phyloP scores from a whole-genome alignment of 148 eudicot species.

The Polygonum aviculare region DNA sequence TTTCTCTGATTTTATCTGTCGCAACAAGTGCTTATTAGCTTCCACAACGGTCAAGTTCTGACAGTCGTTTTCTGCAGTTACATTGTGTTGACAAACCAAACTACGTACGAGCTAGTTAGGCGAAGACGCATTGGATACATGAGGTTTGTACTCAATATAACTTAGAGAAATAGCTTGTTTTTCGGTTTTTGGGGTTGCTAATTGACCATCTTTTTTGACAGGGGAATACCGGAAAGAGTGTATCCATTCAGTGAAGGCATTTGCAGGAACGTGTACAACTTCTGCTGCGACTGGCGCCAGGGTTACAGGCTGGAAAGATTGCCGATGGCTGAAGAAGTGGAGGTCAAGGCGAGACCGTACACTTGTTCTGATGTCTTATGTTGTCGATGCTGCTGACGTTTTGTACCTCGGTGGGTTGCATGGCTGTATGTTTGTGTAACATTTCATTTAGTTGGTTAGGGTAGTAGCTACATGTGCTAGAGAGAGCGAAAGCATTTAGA shows the following conservation, averaged over 20 bases:
- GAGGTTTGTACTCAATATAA: not conserved
- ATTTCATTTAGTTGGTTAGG: not conserved
- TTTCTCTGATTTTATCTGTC: not conserved
- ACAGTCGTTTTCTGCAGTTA: not conserved
- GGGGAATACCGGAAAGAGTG: conserved; percentile 77
- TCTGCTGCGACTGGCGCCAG: conserved; percentile 52
- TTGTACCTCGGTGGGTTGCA: not conserved
- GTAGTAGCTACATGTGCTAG: not conserved
- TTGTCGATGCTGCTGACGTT: conserved; percentile 66
- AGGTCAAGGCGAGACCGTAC: conserved; percentile 53
- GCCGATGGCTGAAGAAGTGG: conserved; percentile 67
- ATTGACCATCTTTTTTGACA: conserved; percentile 25
- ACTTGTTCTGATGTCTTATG: conserved; percentile 50
- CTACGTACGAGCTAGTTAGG: conserved; percentile 4
- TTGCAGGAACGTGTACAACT: conserved; percentile 61
- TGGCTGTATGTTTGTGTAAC: not conserved
- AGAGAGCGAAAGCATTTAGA: not conserved
- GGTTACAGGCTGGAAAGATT: conserved; percentile 51
- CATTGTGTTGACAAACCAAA: conserved; percentile 2
- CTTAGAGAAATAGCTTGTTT: not conserved
- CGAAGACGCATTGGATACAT: conserved; percentile 9
- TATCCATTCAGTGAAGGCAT: conserved; percentile 83
- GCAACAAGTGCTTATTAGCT: not conserved
- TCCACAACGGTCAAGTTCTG: not conserved
- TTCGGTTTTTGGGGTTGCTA: not conserved